Base-by-base conservation (phyloP, 306 rosid genomes). In the Elaeagnus macrophylla region DNA sequence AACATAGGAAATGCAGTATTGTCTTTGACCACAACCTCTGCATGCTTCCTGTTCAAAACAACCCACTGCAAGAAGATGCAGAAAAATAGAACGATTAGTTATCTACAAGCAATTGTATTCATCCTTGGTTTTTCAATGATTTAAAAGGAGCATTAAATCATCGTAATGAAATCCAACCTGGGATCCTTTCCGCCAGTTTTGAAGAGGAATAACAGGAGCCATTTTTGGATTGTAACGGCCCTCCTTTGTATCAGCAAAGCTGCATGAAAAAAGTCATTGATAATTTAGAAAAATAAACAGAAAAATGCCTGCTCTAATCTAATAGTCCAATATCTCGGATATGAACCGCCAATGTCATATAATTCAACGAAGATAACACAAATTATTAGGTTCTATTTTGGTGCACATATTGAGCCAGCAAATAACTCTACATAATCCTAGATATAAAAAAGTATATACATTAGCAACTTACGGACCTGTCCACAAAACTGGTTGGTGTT, bases 151-250 rank as follows among this genome's bases (percentile, higher is more conserved):
- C 49, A 53, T n/a, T 39, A 53, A 0, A 57, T 55, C 36, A 45
- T 39, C 37, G 13, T 10, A 20, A 15, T 46, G 16, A 64, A 44
- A 32, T 54, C 53, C 58, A 73, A 93, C 99, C 95, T 93, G 99
- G 60, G 99, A 93, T 57, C 99, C 99, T 79, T 93, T 93, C 68
- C 99, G 82, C 99, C 99, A 93, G 66, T 81, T 87, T 42, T 69
- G 37, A 65, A 87, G 93, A 53, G 96, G 95, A 79, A 93, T 84
- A 62, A 82, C 67, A 60, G 94, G 84, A 81, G 72, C 56, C 96
- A 93, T 93, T 75, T 67, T 87, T 20, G 99, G 99, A 74, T 93
- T 93, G 73, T 93, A 93, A 13, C 96, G 99, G 42, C 95, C 95
- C 64, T 84, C 85, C 75, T 93, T 93, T 3, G 88, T 80, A 69